Conservation (phyloP, 2,329 filamentous ascomycete species). For the Cercospora beticola region DNA sequence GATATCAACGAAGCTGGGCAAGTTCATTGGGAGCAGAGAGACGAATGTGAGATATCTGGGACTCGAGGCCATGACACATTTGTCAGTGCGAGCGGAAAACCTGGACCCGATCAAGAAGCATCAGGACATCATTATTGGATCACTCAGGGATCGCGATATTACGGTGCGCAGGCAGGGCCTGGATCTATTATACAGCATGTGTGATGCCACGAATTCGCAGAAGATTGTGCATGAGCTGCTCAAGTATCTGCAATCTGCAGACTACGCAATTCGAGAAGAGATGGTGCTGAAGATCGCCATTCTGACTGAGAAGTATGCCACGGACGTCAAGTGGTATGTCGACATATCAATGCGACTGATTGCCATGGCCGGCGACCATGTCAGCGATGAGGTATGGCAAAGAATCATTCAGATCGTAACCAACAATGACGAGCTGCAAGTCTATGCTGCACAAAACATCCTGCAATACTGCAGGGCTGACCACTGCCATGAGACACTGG, state of each 20-base stretch:
- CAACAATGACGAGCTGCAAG: conserved; percentile 96
- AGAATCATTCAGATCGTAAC: conserved; percentile 98
- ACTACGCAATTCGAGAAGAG: conserved; percentile 96
- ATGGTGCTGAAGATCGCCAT: conserved; percentile 99
- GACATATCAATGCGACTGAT: conserved; percentile 94
- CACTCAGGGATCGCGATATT: conserved; percentile 91
- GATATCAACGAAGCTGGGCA: conserved; percentile 84
- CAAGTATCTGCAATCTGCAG: conserved; percentile 91
- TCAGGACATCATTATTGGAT: conserved; percentile 92
- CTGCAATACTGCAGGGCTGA: conserved; percentile 89
- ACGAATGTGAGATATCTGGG: conserved; percentile 97
- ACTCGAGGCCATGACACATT: conserved; percentile 95
- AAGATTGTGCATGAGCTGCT: conserved; percentile 91
- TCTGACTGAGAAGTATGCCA: conserved; percentile 96
- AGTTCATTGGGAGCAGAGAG: conserved; percentile 94
- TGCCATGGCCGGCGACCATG: conserved; percentile 94
- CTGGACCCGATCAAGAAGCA: conserved; percentile 97
- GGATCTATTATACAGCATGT: conserved; percentile 99
- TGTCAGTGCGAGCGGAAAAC: conserved; percentile 89
- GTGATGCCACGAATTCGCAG: conserved; percentile 89
- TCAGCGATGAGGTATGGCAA: conserved; percentile 99
- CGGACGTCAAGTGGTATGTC: conserved; percentile 98
- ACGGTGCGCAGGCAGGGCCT: conserved; percentile 94
- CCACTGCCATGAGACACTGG: conserved; percentile 91
- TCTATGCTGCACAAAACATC: conserved; percentile 92